phyloP scores from a whole-genome alignment of 1,284 basidiomycete genomes.

The Afroboletus lepidellus region DNA sequence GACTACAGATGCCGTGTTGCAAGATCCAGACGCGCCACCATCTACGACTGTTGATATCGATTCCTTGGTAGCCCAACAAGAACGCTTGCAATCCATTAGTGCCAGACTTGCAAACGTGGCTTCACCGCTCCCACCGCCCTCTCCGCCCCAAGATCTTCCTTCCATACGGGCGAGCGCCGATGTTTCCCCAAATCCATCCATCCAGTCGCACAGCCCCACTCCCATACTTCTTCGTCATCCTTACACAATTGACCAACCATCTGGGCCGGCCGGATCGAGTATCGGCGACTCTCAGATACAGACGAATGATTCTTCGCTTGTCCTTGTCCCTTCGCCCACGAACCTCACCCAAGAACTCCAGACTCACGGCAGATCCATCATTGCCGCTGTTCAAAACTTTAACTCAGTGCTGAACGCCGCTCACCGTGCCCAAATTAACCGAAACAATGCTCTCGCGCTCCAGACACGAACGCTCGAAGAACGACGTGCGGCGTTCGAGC shows the following conservation, averaged over 20 bases:
- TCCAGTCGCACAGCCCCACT: neutral
- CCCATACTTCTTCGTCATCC: conserved; percentile 8
- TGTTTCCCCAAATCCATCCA: neutral
- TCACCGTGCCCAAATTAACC: conserved; percentile 18
- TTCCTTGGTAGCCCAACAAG: conserved; percentile 12
- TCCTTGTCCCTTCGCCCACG: neutral
- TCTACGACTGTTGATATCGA: conserved; percentile 1
- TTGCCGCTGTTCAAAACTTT: conserved; percentile 14
- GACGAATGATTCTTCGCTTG: neutral
- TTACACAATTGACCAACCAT: neutral
- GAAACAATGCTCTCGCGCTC: conserved; percentile 14
- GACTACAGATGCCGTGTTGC: neutral
- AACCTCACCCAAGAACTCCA: conserved; percentile 14
- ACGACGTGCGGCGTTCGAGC: conserved; percentile 21
- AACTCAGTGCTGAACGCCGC: conserved; percentile 6
- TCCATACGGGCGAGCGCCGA: neutral
- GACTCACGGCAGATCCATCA: conserved; percentile 11
- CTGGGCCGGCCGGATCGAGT: neutral
- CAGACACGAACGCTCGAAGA: conserved; percentile 18
- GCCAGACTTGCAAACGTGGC: conserved; percentile 14
- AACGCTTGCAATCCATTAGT: conserved; percentile 20
- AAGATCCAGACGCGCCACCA: conserved; percentile 1
- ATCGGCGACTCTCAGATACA: neutral
- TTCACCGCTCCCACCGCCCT: conserved; percentile 1
- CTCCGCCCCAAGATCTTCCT: conserved; percentile 4